Evolutionary conservation across 2,329 filamentous ascomycete genomes (phyloP).

Genomic region (Claviceps capensis): DNA sequence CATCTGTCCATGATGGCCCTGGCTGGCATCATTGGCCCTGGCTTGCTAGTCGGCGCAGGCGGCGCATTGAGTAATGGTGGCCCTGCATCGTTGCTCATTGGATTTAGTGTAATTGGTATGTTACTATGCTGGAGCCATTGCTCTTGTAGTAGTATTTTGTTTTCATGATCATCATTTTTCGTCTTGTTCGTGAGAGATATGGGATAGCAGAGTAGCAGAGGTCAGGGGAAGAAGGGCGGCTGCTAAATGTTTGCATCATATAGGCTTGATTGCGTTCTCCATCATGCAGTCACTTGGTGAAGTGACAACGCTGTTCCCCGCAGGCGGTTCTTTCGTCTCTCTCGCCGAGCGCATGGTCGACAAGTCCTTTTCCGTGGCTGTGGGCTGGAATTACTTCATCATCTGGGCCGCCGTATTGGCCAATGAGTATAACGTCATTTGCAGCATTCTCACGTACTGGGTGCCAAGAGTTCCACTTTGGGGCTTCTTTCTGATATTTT

Average conservation of each 20-base stretch:
- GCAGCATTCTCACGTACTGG: conserved; percentile 54
- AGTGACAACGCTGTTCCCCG: conserved; percentile 59
- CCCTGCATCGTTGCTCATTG: conserved; percentile 58
- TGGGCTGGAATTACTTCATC: conserved; percentile 61
- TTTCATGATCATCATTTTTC: too few species aligned
- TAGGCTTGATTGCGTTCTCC: conserved; percentile 46
- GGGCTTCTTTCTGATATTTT: conserved; percentile 63
- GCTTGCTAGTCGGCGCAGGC: conserved; percentile 58
- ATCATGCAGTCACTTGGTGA: conserved; percentile 66
- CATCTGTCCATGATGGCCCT: conserved; percentile 54
- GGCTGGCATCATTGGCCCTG: conserved; percentile 53
- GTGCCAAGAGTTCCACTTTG: conserved; percentile 44
- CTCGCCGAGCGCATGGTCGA: conserved; percentile 59
- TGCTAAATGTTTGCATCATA: not conserved
- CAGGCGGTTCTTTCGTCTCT: conserved; percentile 56
- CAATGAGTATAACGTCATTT: conserved; percentile 59
- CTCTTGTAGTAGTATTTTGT: too few species aligned
- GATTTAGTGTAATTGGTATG: conserved; percentile 52
- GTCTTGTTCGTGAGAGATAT: not conserved
- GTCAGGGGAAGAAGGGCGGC: not conserved
- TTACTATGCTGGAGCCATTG: not conserved
- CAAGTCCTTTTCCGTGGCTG: conserved; percentile 52
- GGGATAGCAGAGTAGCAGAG: too few species aligned
- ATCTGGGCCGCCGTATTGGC: conserved; percentile 53
- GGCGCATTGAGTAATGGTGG: conserved; percentile 55